These are phyloP conservation scores for Cladosporium oxysporum DNA, from an alignment of 2,329 filamentous ascomycete species.

Conservation along the genomic window DNA sequence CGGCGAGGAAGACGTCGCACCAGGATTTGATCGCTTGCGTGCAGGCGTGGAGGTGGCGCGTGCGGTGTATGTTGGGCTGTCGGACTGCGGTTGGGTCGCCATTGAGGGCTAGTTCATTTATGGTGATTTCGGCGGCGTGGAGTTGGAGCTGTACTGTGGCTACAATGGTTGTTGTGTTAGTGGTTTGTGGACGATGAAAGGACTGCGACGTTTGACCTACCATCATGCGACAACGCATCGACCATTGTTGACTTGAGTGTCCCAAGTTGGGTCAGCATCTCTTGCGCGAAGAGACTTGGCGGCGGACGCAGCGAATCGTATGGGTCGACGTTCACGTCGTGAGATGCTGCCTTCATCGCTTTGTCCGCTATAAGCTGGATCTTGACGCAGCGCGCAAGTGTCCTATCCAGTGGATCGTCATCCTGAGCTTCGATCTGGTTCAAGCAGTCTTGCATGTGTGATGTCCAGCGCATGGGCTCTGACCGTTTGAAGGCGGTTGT, in stretches of 20 bases:
- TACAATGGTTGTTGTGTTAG: neutral
- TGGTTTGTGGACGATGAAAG: neutral
- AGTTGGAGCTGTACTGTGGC: neutral
- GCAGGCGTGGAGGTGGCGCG: neutral
- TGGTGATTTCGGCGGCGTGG: conserved; percentile 1
- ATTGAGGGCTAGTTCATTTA: neutral
- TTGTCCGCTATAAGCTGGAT: conserved; percentile 32
- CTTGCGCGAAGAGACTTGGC: conserved; percentile 4
- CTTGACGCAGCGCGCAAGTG: conserved; percentile 25
- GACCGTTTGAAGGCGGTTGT: conserved; percentile 9
- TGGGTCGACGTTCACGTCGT: neutral
- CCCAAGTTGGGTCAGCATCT: conserved; percentile 10
- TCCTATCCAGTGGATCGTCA: conserved; percentile 23
- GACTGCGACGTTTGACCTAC: neutral
- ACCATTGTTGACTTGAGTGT: neutral
- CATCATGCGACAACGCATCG: neutral
- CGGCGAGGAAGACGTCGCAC: conserved; percentile 2
- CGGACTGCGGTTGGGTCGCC: neutral
- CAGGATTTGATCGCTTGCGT: conserved; percentile 2
- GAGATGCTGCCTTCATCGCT: neutral
- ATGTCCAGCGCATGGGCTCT: conserved; percentile 30
- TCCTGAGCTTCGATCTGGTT: conserved; percentile 21
- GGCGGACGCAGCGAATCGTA: neutral
- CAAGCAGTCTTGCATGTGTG: conserved; percentile 29
- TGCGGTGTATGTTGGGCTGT: neutral